phyloP scores from a whole-genome alignment of 345 rosid species.

The Syzygium aqueum region DNA sequence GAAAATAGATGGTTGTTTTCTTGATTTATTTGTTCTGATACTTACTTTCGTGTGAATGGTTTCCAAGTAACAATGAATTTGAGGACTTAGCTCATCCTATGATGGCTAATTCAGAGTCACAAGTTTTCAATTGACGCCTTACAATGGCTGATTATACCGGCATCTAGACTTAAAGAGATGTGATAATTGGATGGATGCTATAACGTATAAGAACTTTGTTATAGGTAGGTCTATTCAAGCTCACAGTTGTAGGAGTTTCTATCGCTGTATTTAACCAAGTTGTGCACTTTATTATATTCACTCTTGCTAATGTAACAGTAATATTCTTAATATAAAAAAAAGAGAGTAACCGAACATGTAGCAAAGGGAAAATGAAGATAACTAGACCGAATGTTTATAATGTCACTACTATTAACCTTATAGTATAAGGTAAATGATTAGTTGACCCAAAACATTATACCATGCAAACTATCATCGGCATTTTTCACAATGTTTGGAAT shows the following conservation, averaged over 20 bases:
- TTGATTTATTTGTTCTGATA: neutral
- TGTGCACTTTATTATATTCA: conserved; percentile 67
- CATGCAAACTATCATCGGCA: no score
- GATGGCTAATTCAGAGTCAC: neutral
- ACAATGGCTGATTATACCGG: neutral
- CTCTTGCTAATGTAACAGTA: conserved; percentile 61
- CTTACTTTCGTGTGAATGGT: neutral
- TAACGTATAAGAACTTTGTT: neutral
- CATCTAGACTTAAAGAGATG: neutral
- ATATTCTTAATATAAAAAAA: no score
- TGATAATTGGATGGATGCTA: neutral
- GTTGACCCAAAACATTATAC: no score
- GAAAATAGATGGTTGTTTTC: neutral
- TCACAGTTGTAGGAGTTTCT: conserved; percentile 85
- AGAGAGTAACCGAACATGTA: no score
- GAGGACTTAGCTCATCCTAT: neutral
- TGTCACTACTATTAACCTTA: no score
- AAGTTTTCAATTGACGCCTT: neutral
- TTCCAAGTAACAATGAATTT: neutral
- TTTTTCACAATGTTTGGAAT: no score
- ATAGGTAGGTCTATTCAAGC: conserved; percentile 54
- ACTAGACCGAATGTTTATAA: no score
- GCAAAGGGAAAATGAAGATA: no score
- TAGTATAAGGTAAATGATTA: no score
- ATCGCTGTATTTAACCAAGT: conserved; percentile 91